Evolutionary conservation across 2,329 filamentous ascomycete genomes (phyloP).

Genomic region (Penicillium sp.): DNA sequence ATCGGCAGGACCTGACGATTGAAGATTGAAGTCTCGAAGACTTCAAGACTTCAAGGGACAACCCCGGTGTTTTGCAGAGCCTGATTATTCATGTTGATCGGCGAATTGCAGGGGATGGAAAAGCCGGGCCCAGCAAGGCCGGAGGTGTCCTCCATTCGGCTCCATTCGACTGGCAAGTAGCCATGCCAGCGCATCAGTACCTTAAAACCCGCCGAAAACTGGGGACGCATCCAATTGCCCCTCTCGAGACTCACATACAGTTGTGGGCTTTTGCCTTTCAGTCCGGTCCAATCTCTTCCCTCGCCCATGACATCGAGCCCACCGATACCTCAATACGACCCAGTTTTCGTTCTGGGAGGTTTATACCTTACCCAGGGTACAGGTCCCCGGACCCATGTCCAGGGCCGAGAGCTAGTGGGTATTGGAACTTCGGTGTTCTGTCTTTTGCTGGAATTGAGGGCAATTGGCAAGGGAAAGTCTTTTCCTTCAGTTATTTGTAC

Average conservation of each 20-base stretch:
- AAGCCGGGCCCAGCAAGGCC: slow-evolving; percentile 10
- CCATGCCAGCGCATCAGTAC: slow-evolving; percentile 80
- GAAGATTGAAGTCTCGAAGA: too few relatives aligned
- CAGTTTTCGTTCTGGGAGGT: slow-evolving; percentile 4
- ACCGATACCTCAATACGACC: slow-evolving; percentile 7
- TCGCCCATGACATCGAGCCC: background rate
- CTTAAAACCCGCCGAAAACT: slow-evolving; percentile 24
- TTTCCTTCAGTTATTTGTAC: background rate
- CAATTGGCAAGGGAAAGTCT: background rate
- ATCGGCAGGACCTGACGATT: too few relatives aligned
- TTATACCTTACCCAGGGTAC: background rate
- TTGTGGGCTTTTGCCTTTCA: background rate
- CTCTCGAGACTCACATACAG: background rate
- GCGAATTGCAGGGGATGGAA: slow-evolving; percentile 30
- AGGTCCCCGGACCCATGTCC: background rate
- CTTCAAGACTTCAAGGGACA: too few relatives aligned
- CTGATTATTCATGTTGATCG: slow-evolving; percentile 14
- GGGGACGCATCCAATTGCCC: slow-evolving; percentile 1
- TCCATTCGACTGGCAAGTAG: slow-evolving; percentile 67
- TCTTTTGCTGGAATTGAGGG: background rate
- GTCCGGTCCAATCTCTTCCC: background rate
- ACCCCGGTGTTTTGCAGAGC: background rate
- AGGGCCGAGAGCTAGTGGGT: slow-evolving; percentile 5
- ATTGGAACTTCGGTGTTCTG: background rate
- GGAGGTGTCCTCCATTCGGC: slow-evolving; percentile 18